Evolutionary conservation across 1,284 basidiomycete species (phyloP), one percentile per base, ranked within the genome.

Genomic region (Schizopora paradoxa): DNA sequence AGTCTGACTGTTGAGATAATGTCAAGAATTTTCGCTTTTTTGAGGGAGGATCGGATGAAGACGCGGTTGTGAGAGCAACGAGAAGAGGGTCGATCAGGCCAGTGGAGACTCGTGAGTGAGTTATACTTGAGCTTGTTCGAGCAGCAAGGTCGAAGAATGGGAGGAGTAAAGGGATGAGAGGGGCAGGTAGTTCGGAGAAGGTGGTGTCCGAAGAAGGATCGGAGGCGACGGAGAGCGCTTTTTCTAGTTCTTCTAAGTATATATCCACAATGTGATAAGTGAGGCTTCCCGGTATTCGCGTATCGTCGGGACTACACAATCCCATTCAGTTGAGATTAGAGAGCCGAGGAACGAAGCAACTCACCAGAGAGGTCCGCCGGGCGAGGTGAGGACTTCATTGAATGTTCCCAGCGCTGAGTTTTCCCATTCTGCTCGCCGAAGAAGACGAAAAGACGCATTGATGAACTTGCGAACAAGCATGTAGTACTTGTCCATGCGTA

Each of bases 401-500:
- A 89, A 86, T 26, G 78, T 73, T 7, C 66, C 60, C 41, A 85
- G 75, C 2, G 67, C 65, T 7, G 61, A 57, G 11, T 61, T 55
- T 4, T 84, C 74, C 93, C 93, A 98, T 32, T 74, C 68, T 35
- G 72, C 67, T 43, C 82, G 73, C 23, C 82, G 74, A 8, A 97
- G 72, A 11, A 98, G 73, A 27, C 83, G 70, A 64, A 98, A 94
- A 0, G 86, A 81, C 0, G 86, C 87, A 55, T 91, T 87, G 36
- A 91, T 73, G 59, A 93, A 97, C 49, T 88, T 75, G 42, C 95
- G 76, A 51, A 98, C 82, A 41, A 99, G 83, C 77, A 98, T 82
- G 61, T 95, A 94, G 64, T 91, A 99, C 64, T 99, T 99, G 76
- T 98, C 93, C 62, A 96, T 84, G 56, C 92, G 71, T 58, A 94